These are phyloP conservation scores for Castanospermum australe DNA, from an alignment of 306 rosid species.

Conservation along the genomic window DNA sequence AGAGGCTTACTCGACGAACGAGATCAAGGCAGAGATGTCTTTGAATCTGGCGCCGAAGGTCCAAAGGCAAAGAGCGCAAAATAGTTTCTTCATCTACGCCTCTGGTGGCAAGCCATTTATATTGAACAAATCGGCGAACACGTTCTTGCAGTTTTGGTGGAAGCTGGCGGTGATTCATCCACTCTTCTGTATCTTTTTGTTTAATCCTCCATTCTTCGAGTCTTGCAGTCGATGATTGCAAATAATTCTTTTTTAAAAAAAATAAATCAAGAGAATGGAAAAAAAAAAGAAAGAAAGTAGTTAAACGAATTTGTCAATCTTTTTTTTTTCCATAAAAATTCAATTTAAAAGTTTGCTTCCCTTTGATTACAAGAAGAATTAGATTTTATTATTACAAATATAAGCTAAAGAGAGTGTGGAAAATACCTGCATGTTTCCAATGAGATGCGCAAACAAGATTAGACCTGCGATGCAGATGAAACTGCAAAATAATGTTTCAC, in stretches of 20 bases:
- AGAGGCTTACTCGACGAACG: slow-evolving; percentile 70
- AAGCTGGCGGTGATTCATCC: slow-evolving; percentile 96
- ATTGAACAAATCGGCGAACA: slow-evolving; percentile 79
- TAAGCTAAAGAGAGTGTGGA: not conserved
- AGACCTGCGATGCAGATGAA: slow-evolving; percentile 68
- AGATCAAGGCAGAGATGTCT: slow-evolving; percentile 85
- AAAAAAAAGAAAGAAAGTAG: not conserved
- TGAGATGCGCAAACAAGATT: slow-evolving; percentile 84
- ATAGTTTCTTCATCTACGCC: slow-evolving; percentile 90
- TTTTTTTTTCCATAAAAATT: not conserved
- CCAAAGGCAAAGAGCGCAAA: slow-evolving; percentile 70
- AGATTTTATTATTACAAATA: not conserved
- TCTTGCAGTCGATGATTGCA: slow-evolving; percentile 83
- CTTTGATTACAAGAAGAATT: not conserved
- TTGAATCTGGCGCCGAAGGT: slow-evolving; percentile 80
- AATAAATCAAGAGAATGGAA: not conserved
- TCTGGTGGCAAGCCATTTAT: slow-evolving; percentile 87
- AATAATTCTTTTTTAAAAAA: slow-evolving; percentile 45
- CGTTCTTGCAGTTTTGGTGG: slow-evolving; percentile 73
- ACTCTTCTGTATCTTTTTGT: slow-evolving; percentile 88
- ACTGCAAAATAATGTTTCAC: slow-evolving; percentile 67
- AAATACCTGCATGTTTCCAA: slow-evolving; percentile 88
- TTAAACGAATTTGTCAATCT: not conserved
- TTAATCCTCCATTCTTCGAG: slow-evolving; percentile 89
- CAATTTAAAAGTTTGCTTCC: not conserved